phyloP scores from a whole-genome alignment of 2,329 filamentous ascomycete genomes.

The Dothistroma septosporum region DNA sequence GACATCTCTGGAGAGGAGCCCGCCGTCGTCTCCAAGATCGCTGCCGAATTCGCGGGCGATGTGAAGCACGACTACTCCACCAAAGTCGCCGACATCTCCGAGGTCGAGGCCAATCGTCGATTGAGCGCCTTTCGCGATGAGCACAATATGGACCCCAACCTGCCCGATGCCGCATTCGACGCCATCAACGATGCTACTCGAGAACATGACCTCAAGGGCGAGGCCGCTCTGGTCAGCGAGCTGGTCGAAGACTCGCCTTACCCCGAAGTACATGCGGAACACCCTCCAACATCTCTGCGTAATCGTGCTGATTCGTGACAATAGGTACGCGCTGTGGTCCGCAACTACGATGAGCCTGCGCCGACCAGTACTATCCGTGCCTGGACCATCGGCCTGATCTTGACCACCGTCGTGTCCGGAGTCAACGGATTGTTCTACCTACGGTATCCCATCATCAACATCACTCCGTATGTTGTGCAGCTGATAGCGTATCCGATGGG shows the following conservation, averaged over 20 bases:
- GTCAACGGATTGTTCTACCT: slow-evolving; percentile 79
- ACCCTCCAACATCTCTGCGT: not conserved
- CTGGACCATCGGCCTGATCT: slow-evolving; percentile 58
- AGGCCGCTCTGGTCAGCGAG: slow-evolving; percentile 55
- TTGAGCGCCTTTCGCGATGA: slow-evolving; percentile 57
- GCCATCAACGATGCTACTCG: slow-evolving; percentile 57
- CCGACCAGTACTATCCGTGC: slow-evolving; percentile 62
- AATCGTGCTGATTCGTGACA: not conserved
- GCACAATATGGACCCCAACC: slow-evolving; percentile 62
- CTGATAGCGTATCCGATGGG: slow-evolving; percentile 80
- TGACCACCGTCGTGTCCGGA: slow-evolving; percentile 59
- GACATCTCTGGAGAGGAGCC: slow-evolving; percentile 4
- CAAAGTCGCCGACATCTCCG: slow-evolving; percentile 19
- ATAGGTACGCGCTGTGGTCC: slow-evolving; percentile 54
- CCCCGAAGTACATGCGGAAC: slow-evolving; percentile 52
- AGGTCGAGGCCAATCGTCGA: slow-evolving; percentile 25
- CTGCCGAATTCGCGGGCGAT: slow-evolving; percentile 17
- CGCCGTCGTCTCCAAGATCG: slow-evolving; percentile 16
- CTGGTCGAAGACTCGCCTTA: slow-evolving; percentile 65
- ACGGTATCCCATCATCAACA: slow-evolving; percentile 83
- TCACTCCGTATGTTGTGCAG: slow-evolving; percentile 81
- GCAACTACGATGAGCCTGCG: slow-evolving; percentile 61
- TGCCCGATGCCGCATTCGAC: slow-evolving; percentile 59
- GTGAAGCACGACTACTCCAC: slow-evolving; percentile 14
- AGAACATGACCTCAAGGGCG: slow-evolving; percentile 54